phyloP scores from a whole-genome alignment of 345 rosid genomes.

The Eutrema heterophyllum region DNA sequence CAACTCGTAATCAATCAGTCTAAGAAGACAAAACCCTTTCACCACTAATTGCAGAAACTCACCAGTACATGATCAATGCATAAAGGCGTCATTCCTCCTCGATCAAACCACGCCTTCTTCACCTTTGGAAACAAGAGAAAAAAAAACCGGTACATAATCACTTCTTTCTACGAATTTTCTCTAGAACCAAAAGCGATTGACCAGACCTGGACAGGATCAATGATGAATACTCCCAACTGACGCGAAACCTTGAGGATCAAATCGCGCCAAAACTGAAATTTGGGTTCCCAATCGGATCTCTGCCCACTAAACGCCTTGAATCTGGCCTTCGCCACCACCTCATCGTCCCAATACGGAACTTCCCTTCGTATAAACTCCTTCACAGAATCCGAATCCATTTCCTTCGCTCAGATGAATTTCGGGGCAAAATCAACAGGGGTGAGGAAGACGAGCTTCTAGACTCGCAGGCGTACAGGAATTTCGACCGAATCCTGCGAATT shows the following conservation, averaged over 20 bases:
- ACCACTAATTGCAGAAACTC: constrained; percentile 25
- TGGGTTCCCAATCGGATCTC: constrained; percentile 82
- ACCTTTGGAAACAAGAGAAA: constrained; percentile 31
- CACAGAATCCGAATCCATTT: constrained; percentile 41
- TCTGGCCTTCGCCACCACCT: constrained; percentile 59
- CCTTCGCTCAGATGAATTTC: background rate
- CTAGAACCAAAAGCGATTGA: background rate
- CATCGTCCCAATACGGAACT: constrained; percentile 86
- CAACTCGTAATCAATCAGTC: background rate
- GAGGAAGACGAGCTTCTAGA: background rate
- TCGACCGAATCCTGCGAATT: constrained; percentile 5
- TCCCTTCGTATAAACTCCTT: constrained; percentile 52
- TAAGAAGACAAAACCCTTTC: background rate
- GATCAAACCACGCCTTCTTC: constrained; percentile 62
- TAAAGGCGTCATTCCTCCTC: constrained; percentile 75
- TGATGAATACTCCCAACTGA: constrained; percentile 40
- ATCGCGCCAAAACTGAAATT: constrained; percentile 71
- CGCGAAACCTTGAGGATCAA: constrained; percentile 61
- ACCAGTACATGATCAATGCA: constrained; percentile 84
- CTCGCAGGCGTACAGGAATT: background rate
- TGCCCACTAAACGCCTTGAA: constrained; percentile 92
- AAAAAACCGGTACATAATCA: background rate
- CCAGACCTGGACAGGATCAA: constrained; percentile 60
- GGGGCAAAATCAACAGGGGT: background rate
- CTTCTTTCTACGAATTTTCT: background rate